Conservation (phyloP, 805 yeast species). For the Pichia deserticola region DNA sequence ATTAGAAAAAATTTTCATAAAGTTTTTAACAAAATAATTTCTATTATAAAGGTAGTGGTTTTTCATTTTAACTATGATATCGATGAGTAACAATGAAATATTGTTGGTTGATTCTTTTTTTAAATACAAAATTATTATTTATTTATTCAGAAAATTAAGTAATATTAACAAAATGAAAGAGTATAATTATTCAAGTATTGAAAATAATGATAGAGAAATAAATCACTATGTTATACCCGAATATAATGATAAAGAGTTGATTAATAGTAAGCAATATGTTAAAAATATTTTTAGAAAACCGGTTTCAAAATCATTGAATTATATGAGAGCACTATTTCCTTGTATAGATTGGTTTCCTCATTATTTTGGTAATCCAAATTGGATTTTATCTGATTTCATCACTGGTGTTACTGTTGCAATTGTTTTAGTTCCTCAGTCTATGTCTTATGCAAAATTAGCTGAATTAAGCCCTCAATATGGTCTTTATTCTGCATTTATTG, state of each 20-base stretch:
- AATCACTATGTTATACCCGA: neutral
- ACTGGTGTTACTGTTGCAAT: conserved; percentile 94
- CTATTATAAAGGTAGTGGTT: too few relatives aligned
- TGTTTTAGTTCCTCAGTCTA: conserved; percentile 89
- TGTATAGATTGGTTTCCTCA: conserved; percentile 77
- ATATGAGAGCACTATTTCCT: conserved; percentile 66
- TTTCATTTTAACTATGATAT: too few relatives aligned
- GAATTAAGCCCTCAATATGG: conserved; percentile 78
- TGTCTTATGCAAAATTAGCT: conserved; percentile 91
- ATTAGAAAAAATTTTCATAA: too few relatives aligned
- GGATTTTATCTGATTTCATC: conserved; percentile 77
- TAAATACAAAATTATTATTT: too few relatives aligned
- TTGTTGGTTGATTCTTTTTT: too few relatives aligned
- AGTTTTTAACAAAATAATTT: too few relatives aligned
- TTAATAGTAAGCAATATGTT: conserved; percentile 23
- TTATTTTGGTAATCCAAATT: conserved; percentile 53
- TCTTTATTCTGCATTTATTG: conserved; percentile 84
- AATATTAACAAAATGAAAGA: too few relatives aligned
- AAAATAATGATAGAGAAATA: too few relatives aligned
- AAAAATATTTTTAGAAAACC: conserved; percentile 32
- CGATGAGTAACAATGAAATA: too few relatives aligned
- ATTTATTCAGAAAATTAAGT: too few relatives aligned
- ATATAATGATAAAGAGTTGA: conserved; percentile 20
- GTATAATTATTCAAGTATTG: too few relatives aligned
- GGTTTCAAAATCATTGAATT: conserved; percentile 32